Conservation (phyloP, 257 asterid genomes). For the Salvia splendens region DNA sequence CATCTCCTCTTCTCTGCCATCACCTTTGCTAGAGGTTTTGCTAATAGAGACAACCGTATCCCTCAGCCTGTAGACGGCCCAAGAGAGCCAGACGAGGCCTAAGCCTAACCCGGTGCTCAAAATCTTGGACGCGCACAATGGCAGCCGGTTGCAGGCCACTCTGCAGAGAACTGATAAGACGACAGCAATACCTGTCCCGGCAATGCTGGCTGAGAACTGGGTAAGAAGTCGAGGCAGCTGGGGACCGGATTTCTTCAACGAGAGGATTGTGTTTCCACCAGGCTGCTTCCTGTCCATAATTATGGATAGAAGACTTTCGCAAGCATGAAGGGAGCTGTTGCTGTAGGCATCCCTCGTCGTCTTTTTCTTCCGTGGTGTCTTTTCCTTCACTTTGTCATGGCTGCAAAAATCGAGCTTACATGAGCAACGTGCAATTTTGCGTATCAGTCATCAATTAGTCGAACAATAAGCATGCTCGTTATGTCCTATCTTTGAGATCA, state of each 20-base stretch:
- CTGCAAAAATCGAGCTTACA: slow-evolving; percentile 36
- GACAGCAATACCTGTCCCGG: slow-evolving; percentile 91
- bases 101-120: slow-evolving; percentile 75
- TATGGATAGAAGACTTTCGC: slow-evolving; percentile 84
- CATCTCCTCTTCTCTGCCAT: slow-evolving; percentile 57
- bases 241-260: slow-evolving; percentile 76
- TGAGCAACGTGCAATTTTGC: not conserved
- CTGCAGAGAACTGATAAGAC: slow-evolving; percentile 64
- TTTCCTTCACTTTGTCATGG: slow-evolving; percentile 50
- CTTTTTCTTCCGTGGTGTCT: slow-evolving; percentile 54
- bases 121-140: slow-evolving; percentile 59
- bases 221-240: slow-evolving; percentile 58
- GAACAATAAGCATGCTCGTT: too few relatives aligned
- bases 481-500: too few relatives aligned
- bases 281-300: slow-evolving; percentile 59
- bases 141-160: slow-evolving; percentile 54
- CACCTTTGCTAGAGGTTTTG: slow-evolving; percentile 47
- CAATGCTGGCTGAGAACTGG: slow-evolving; percentile 76
- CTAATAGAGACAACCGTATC: slow-evolving; percentile 60
- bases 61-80: slow-evolving; percentile 76
- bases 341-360: slow-evolving; percentile 49
- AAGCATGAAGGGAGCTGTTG: slow-evolving; percentile 68
- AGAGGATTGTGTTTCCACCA: slow-evolving; percentile 48
- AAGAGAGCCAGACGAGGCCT: slow-evolving; percentile 91
- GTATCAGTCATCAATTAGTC: too few relatives aligned